Evolutionary conservation across 2,329 filamentous ascomycete species (phyloP).

Genomic region (Cucurbitaria berberidis): DNA sequence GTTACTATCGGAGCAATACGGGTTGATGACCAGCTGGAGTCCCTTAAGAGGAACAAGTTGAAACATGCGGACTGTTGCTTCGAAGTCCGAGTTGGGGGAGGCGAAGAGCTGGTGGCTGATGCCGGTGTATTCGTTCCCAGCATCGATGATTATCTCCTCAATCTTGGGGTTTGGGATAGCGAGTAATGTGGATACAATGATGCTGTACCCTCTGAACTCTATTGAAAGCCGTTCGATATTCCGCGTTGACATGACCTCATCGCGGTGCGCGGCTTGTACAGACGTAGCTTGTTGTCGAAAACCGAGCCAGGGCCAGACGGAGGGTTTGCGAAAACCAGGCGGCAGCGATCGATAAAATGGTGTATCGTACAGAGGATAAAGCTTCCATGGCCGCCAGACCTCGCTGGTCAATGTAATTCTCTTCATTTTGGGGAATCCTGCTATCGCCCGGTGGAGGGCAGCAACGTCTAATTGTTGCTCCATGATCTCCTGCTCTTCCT

Average conservation of each 20-base stretch:
- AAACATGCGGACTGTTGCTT: conserved; percentile 14
- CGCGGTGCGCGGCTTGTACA: background rate
- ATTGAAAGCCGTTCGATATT: background rate
- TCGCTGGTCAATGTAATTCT: conserved; percentile 51
- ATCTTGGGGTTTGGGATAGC: conserved; percentile 32
- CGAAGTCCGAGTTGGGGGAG: conserved; percentile 4
- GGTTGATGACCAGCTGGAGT: conserved; percentile 12
- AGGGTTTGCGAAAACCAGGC: conserved; percentile 49
- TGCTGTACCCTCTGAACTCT: conserved; percentile 44
- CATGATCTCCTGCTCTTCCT: conserved; percentile 43
- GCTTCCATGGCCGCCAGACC: conserved; percentile 45
- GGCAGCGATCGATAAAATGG: conserved; percentile 53
- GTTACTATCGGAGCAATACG: background rate
- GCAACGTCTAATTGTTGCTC: conserved; percentile 31
- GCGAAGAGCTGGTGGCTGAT: conserved; percentile 11
- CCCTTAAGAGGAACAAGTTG: conserved; percentile 8
- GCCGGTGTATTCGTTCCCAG: conserved; percentile 11
- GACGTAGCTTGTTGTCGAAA: conserved; percentile 12
- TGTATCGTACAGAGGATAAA: conserved; percentile 50
- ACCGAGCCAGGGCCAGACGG: conserved; percentile 44
- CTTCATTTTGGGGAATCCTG: conserved; percentile 45
- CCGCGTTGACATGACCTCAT: background rate
- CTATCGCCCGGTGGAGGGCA: conserved; percentile 44
- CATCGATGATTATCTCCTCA: conserved; percentile 47
- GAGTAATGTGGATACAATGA: conserved; percentile 33